Base-by-base conservation (phyloP, 108 stramenopile species). In the Pseudonitzschia delicatissima region DNA sequence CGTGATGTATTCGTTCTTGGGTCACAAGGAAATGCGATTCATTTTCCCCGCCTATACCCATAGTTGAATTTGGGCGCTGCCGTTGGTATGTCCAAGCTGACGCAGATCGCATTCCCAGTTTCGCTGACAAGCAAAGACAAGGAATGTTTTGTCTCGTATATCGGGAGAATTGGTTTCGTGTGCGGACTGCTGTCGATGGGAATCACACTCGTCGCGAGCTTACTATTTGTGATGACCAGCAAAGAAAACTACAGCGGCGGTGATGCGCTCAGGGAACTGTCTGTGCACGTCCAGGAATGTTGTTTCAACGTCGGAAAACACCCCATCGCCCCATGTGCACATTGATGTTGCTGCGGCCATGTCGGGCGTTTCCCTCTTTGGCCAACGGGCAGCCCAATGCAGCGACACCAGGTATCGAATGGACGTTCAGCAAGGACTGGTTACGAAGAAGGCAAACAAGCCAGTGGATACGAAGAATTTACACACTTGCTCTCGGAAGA, bases 21-120 rank as follows among this genome's bases (percentile, higher is more conserved):
- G 94, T 18, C 98, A 98, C 80, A 98, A 98, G 82, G 98, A 98
- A 69, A 84, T 94, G 55, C 78, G 98, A 25, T 98, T 98, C 72
- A 77, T 97, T 12, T 94, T 98, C 66, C 95, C 95, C 17, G 91
- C 84, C 2, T 23, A n/a, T 96, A 3, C 96, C 96, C 25, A 82
- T 96, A n/a, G 21, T 77, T 97, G 49, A 94, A 89, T 72, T 60
- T 91, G 20, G 83, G 74, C 42, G 91, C 94, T 13, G 97, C 92
- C 25, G 70, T 84, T 32, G 91, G 86, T 0, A 64, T 92, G 73
- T 79, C 73, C 34, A 71, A 81, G 7, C 39, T 96, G 27, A 62
- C 74, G 50, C 21, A 48, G 21, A 29, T 77, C 8, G 86, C 84
- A 11, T 80, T 86, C 49, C 75, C 82, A 25, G 13, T 31, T 21